A percentile compares a stretch with the other conserved stretches of the same genome.
Evolutionary conservation across 176 grass and related monocot species (phyloP).

Genomic region (Alloteropsis semialata): DNA sequence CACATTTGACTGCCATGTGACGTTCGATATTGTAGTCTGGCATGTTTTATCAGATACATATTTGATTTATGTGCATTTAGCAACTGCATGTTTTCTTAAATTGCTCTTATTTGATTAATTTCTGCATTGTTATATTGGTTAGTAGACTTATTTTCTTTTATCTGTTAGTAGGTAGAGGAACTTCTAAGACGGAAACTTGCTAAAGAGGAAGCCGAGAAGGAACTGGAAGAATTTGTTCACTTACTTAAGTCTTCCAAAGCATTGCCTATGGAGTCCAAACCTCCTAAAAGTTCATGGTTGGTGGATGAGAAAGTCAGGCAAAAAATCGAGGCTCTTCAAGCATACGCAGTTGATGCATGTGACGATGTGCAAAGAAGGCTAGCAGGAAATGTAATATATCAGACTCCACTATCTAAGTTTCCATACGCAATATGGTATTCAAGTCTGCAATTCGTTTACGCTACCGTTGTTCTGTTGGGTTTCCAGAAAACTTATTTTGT

Average conservation of each 20-base stretch:
- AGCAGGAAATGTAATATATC: conserved; percentile 79
- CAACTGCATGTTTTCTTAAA: background rate
- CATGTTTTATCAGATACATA: background rate
- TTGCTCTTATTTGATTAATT: conserved; percentile 3
- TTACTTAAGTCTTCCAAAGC: conserved; percentile 72
- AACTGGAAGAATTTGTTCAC: conserved; percentile 84
- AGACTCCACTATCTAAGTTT: conserved; percentile 20
- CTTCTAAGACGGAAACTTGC: conserved; percentile 68
- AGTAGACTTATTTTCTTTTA: conserved; percentile 36
- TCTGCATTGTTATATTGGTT: conserved; percentile 2
- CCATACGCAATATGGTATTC: background rate
- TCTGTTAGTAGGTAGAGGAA: conserved; percentile 92
- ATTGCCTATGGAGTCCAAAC: conserved; percentile 64
- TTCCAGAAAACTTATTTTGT: background rate
- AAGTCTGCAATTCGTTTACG: conserved; percentile 8
- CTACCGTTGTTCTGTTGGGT: background rate
- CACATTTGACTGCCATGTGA: background rate
- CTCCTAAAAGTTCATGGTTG: conserved; percentile 78
- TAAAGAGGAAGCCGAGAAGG: conserved; percentile 75
- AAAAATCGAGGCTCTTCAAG: conserved; percentile 70
- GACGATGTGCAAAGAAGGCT: conserved; percentile 68
- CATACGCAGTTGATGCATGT: conserved; percentile 72
- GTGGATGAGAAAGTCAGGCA: conserved; percentile 67
- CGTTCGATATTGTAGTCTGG: background rate
- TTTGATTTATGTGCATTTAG: background rate